phyloP scores from a whole-genome alignment of 2,329 filamentous ascomycete genomes.

The Acephala macrosclerotiorum region DNA sequence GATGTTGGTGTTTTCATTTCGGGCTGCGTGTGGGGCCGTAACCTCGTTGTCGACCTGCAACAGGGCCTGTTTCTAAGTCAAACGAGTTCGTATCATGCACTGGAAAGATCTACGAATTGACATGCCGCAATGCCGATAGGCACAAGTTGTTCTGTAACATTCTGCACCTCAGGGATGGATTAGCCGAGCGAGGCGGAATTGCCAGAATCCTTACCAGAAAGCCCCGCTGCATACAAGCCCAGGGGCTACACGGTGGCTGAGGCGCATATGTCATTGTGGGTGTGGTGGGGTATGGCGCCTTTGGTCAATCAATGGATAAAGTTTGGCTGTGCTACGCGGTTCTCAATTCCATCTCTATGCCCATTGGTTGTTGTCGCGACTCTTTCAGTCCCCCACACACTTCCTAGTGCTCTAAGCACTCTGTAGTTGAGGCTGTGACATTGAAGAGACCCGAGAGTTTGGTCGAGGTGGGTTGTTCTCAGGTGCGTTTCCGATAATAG shows the following conservation, averaged over 20 bases:
- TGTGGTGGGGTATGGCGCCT: neutral
- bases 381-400: neutral
- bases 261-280: neutral
- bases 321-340: neutral
- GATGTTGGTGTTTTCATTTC: conserved; percentile 3
- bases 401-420: neutral
- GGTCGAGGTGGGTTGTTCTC: neutral
- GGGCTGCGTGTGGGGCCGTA: neutral
- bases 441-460: neutral
- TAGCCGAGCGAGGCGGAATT: neutral
- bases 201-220: neutral
- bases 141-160: neutral
- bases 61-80: neutral
- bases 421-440: conserved; percentile 11
- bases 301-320: neutral
- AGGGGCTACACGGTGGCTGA: neutral
- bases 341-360: neutral
- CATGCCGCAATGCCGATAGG: neutral
- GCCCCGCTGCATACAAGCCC: neutral
- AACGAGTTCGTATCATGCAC: neutral
- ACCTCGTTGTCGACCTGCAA: conserved; percentile 2
- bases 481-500: neutral
- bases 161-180: neutral
- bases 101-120: conserved; percentile 6
- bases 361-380: neutral